These are phyloP conservation scores for Senecio squalidus DNA, from an alignment of 140 eudicot species.

Conservation along the genomic window DNA sequence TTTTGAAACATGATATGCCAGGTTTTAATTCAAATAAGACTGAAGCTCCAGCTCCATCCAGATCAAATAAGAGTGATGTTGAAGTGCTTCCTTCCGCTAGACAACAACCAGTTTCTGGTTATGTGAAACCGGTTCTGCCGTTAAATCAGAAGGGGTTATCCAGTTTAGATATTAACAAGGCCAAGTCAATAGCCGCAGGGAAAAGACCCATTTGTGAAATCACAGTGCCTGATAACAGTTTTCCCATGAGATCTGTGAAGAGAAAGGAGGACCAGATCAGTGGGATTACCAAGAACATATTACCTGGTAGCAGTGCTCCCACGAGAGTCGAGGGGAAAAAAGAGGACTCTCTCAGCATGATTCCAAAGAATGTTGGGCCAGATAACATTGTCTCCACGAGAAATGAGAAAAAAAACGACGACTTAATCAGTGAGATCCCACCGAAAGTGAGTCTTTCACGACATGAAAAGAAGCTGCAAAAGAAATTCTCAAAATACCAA, in stretches of 20 bases:
- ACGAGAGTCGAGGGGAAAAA: neutral
- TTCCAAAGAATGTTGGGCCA: neutral
- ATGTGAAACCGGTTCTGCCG: neutral
- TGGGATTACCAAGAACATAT: too few species aligned
- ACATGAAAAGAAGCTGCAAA: conserved; percentile 28
- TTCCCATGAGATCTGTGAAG: neutral
- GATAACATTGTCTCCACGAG: neutral
- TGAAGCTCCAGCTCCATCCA: neutral
- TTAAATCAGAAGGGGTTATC: too few species aligned
- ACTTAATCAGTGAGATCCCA: neutral
- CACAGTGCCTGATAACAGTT: neutral
- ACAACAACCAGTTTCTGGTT: neutral
- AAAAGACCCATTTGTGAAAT: neutral
- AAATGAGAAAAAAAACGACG: neutral
- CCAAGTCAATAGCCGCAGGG: neutral
- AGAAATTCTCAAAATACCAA: conserved; percentile 12
- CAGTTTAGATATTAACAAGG: too few species aligned
- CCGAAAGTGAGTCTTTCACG: conserved; percentile 8
- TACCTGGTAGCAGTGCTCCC: neutral
- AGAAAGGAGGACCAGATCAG: too few species aligned
- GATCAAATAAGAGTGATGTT: conserved; percentile 4
- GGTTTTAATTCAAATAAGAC: neutral
- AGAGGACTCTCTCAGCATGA: neutral
- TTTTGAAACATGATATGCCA: neutral
- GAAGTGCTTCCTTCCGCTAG: neutral